Evolutionary conservation across 331 rosid species (phyloP).

Genomic region (Phaseolus coccineus): DNA sequence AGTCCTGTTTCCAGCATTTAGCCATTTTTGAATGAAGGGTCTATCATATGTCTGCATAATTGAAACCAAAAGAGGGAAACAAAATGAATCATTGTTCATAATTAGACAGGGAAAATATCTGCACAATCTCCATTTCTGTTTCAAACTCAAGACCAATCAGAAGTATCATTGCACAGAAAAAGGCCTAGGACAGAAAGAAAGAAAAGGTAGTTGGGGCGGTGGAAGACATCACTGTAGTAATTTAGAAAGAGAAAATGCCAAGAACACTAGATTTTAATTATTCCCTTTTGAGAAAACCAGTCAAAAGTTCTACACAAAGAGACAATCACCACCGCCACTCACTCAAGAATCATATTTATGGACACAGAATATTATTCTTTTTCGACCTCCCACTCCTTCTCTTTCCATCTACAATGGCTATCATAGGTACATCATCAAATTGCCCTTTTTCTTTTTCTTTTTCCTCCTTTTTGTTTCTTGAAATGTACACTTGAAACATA

Average conservation of each 20-base stretch:
- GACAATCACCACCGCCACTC: constrained; percentile 48
- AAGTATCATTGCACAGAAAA: constrained; percentile 37
- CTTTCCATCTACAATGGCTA: constrained; percentile 46
- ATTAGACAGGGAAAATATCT: constrained; percentile 18
- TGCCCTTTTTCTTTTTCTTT: constrained; percentile 4
- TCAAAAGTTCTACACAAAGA: constrained; percentile 52
- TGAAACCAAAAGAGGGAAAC: constrained; percentile 38
- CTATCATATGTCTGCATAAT: constrained; percentile 83
- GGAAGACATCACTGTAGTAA: constrained; percentile 41
- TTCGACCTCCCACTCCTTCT: constrained; percentile 37
- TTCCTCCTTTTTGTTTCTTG: background rate
- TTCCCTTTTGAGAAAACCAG: constrained; percentile 46
- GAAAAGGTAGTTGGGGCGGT: constrained; percentile 31
- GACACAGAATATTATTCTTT: constrained; percentile 31
- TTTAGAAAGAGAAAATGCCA: constrained; percentile 33
- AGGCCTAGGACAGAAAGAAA: constrained; percentile 20
- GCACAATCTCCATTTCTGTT: constrained; percentile 11
- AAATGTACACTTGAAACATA: constrained; percentile 26
- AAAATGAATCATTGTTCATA: constrained; percentile 26
- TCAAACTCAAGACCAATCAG: constrained; percentile 31
- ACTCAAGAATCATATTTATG: constrained; percentile 47
- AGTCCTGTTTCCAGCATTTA: constrained; percentile 77
- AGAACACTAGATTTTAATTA: constrained; percentile 48
- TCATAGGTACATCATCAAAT: constrained; percentile 35
- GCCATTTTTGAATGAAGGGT: constrained; percentile 76